Conservation (phyloP, 1,284 basidiomycete genomes). For the Puccinia hordei region DNA sequence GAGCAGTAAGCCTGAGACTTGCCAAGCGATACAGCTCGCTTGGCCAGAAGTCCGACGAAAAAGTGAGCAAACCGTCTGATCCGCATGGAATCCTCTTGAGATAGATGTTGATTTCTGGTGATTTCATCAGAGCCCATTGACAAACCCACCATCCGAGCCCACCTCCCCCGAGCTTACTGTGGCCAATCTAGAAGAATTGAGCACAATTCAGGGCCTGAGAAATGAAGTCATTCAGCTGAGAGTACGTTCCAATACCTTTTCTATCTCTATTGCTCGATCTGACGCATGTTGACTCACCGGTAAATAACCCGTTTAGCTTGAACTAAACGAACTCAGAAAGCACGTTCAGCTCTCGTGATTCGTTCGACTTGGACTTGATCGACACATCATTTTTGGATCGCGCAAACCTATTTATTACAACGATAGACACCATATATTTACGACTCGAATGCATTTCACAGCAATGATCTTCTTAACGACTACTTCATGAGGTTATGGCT, state of each 20-base stretch:
- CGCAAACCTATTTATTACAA: background rate
- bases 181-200: conserved; percentile 12
- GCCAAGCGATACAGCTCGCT: conserved; percentile 45
- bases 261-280: background rate
- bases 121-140: background rate
- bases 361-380: background rate
- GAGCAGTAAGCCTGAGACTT: conserved; percentile 44
- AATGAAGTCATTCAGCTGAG: conserved; percentile 13
- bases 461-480: background rate
- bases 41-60: conserved; percentile 31
- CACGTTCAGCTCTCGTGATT: background rate
- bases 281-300: background rate
- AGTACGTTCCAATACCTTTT: background rate
- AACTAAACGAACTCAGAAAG: conserved; percentile 10
- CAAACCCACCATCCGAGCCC: background rate
- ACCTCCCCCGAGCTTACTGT: background rate
- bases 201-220: conserved; percentile 15
- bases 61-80: conserved; percentile 3
- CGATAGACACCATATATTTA: background rate
- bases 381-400: background rate
- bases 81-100: background rate
- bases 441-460: background rate
- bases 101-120: background rate
- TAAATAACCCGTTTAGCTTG: background rate
- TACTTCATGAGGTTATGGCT: background rate